These are phyloP conservation scores for Coemansia sp. DNA, from an alignment of 192 early-diverging fungal genomes.

Conservation along the genomic window DNA sequence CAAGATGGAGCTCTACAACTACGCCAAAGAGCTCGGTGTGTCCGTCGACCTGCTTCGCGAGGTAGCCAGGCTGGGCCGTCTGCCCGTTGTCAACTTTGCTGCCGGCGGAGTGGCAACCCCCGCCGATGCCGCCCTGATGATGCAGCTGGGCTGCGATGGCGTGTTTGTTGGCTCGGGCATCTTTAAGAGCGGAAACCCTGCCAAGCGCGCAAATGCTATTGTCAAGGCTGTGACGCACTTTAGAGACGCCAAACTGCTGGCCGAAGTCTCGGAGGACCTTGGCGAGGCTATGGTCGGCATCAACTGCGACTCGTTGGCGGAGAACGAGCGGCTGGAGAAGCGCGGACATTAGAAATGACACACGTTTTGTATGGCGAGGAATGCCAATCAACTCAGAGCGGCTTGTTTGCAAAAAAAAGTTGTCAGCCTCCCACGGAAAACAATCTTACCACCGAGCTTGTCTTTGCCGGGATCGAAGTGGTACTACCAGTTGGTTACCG, in stretches of 20 bases:
- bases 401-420: too few species aligned
- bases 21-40: slow-evolving; percentile 94
- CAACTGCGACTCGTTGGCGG: slow-evolving; percentile 57
- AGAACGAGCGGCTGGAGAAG: slow-evolving; percentile 48
- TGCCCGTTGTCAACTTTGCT: slow-evolving; percentile 98
- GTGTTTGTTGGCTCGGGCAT: slow-evolving; percentile 98
- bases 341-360: slow-evolving; percentile 18
- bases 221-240: slow-evolving; percentile 97
- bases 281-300: slow-evolving; percentile 98
- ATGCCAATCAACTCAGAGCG: too few species aligned
- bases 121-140: slow-evolving; percentile 98
- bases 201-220: slow-evolving; percentile 90
- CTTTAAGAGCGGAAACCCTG: slow-evolving; percentile 93
- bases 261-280: slow-evolving; percentile 84
- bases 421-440: too few species aligned
- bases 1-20: slow-evolving; percentile 89
- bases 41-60: slow-evolving; percentile 89
- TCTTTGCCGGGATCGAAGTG: too few species aligned
- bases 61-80: slow-evolving; percentile 71
- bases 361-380: background rate
- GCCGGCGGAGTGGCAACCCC: slow-evolving; percentile 97
- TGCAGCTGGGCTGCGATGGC: slow-evolving; percentile 98
- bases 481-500: too few species aligned
- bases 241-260: slow-evolving; percentile 83
- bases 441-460: too few species aligned